A percentile compares a stretch with the other conserved stretches of the same genome.
Evolutionary conservation across 176 grass and related monocot species (phyloP).

Genomic region (Rhipidocladum racemiflorum): DNA sequence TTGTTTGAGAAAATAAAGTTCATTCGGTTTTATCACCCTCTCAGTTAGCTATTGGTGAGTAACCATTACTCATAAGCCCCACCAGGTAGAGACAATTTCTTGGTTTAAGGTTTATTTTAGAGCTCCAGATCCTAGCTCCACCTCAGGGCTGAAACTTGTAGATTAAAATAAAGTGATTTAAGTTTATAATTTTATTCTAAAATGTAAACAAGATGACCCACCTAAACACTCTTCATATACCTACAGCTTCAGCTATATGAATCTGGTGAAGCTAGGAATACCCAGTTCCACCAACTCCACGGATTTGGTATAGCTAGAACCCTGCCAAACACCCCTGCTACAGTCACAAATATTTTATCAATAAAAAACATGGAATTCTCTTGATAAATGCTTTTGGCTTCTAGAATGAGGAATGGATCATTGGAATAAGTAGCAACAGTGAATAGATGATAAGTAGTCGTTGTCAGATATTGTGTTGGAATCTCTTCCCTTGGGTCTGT

Average conservation of each 20-base stretch:
- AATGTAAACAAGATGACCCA: too few species aligned
- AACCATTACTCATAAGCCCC: neutral
- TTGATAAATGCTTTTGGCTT: neutral
- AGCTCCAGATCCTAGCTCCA: too few species aligned
- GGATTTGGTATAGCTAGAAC: too few species aligned
- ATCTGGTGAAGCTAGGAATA: too few species aligned
- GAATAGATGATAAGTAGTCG: conserved; percentile 23
- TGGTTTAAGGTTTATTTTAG: neutral
- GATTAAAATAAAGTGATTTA: too few species aligned
- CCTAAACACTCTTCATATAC: too few species aligned
- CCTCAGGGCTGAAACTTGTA: too few species aligned
- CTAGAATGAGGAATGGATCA: neutral
- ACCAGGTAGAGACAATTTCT: neutral
- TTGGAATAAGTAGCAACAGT: conserved; percentile 14
- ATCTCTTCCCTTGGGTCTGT: conserved; percentile 1
- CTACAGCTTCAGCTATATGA: too few species aligned
- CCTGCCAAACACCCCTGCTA: too few species aligned
- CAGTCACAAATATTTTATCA: conserved; percentile 4
- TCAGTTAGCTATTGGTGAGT: neutral
- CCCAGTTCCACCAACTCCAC: too few species aligned
- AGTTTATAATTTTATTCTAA: too few species aligned
- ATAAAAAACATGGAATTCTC: conserved; percentile 2
- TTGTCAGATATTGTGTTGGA: conserved; percentile 19
- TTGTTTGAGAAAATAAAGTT: neutral
- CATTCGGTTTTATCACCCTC: neutral